Conservation (phyloP, 805 yeast genomes). For the Starmerella floricola region DNA sequence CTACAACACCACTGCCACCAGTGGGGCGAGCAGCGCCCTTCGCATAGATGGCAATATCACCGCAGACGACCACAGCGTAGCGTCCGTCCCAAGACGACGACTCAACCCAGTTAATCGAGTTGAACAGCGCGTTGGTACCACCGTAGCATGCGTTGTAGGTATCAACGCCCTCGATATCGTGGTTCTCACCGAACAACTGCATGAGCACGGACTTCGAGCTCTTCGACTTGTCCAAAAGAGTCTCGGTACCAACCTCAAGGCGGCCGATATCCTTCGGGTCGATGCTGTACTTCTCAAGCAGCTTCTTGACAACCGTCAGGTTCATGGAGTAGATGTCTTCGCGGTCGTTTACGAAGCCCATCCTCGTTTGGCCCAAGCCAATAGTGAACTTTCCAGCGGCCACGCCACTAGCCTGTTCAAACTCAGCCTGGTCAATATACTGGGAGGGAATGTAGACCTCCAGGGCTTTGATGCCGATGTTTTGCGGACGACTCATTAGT, state of each 20-base stretch:
- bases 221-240: slow-evolving; percentile 90
- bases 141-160: slow-evolving; percentile 97
- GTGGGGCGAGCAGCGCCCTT: slow-evolving; percentile 98
- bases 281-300: slow-evolving; percentile 68
- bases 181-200: slow-evolving; percentile 82
- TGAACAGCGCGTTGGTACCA: slow-evolving; percentile 90
- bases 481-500: slow-evolving; percentile 41
- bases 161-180: slow-evolving; percentile 91
- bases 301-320: slow-evolving; percentile 71
- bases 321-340: slow-evolving; percentile 92
- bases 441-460: slow-evolving; percentile 78
- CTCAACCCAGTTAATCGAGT: slow-evolving; percentile 91
- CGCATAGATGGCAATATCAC: slow-evolving; percentile 95
- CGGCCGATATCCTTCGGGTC: slow-evolving; percentile 79
- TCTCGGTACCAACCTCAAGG: slow-evolving; percentile 96
- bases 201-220: slow-evolving; percentile 90
- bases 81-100: slow-evolving; percentile 97
- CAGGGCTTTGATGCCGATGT: slow-evolving; percentile 93
- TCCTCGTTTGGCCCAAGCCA: slow-evolving; percentile 96
- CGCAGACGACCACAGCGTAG: slow-evolving; percentile 91
- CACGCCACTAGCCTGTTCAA: slow-evolving; percentile 75
- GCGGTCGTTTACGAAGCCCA: slow-evolving; percentile 94
- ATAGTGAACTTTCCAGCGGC: slow-evolving; percentile 94
- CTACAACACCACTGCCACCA: slow-evolving; percentile 98
- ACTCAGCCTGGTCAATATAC: slow-evolving; percentile 75